A percentile compares a stretch with the other conserved stretches of the same genome.
Conservation (phyloP, 495 filamentous ascomycete species). For the Aspergillus saccharolyticus region DNA sequence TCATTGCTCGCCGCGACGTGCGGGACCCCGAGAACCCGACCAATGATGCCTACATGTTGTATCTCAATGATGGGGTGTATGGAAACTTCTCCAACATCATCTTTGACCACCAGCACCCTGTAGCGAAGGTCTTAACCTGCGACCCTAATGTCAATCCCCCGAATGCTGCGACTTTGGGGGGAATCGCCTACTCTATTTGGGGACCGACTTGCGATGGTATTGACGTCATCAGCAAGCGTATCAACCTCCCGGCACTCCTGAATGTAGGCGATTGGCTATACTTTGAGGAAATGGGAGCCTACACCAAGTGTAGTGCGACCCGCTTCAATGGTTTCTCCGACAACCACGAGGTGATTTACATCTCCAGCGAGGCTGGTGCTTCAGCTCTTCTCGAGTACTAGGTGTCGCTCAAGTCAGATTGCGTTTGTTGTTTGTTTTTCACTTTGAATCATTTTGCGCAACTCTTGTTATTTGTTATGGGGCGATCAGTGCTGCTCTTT, state of each 20-base stretch:
- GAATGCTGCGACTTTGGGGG: constrained; percentile 42
- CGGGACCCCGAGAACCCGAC: constrained; percentile 51
- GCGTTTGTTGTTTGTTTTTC: constrained; percentile 9
- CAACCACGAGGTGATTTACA: constrained; percentile 86
- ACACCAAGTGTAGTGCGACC: constrained; percentile 95
- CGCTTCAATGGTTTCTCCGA: constrained; percentile 98
- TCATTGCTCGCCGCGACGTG: constrained; percentile 92
- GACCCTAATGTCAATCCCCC: constrained; percentile 46
- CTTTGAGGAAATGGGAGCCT: constrained; percentile 98
- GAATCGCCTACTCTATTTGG: constrained; percentile 84
- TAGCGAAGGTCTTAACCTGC: constrained; percentile 71
- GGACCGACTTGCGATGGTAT: constrained; percentile 97
- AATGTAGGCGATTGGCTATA: constrained; percentile 96
- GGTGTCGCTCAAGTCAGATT: constrained; percentile 11
- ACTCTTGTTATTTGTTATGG: neutral
- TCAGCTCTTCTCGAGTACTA: constrained; percentile 63
- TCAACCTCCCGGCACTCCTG: constrained; percentile 63
- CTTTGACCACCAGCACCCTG: constrained; percentile 93
- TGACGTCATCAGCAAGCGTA: constrained; percentile 79
- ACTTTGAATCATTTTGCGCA: neutral
- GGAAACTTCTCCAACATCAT: constrained; percentile 99
- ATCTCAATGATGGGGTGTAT: constrained; percentile 94
- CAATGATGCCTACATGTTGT: constrained; percentile 80
- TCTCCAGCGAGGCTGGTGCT: constrained; percentile 87
- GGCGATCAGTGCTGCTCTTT: too few relatives aligned